Evolutionary conservation across 2,329 filamentous ascomycete genomes (phyloP), one percentile per base, ranked within the genome.

Genomic region (Fusarium torulosum): DNA sequence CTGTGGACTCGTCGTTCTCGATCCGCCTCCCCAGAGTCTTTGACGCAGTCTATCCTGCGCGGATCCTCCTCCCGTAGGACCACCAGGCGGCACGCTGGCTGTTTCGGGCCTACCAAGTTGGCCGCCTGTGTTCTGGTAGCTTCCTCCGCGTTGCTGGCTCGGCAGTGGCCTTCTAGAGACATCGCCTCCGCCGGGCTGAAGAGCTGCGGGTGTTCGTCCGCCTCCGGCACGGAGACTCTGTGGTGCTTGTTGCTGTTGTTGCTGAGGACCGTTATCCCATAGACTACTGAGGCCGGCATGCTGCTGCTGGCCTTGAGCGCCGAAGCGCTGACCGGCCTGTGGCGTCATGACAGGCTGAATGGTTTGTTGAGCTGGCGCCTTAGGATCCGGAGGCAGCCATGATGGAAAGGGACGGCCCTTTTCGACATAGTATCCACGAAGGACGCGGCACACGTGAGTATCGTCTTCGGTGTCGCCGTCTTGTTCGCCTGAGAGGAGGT

Each of bases 311-410:
- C 64, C 46, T 33, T 82, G 72, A 7, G 80, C 81, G 66, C 85
- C 85, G 79, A 88, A 86, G 74, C 84, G 83, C 69, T 85, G 78
- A 74, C 84, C 82, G 73, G 87, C 80, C 75, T 82, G 78, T 75
- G 77, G 85, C 78, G 67, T 80, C 79, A 87, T 83, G 64, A 88
- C 76, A 58, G 87, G 78, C 67, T 85, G 82, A 46, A 81, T 78
- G 33, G 86, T 82, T 37, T 85, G 88, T 6, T 86, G 88, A 44
- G 74, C 25, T 38, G 60, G 59, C 13, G 77, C 78, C 79, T 93
- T 95, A n/a, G 93, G 94, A 78, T 97, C 93, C 7, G 92, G 90
- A 9, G 94, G 93, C 9, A 98, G 89, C 95, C 96, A 98, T 71
- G 84, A 81, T 1, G 96, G 96, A 66, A 94, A 91, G 3, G 89